Base-by-base conservation (phyloP, 345 rosid species). In the Viola odorata region DNA sequence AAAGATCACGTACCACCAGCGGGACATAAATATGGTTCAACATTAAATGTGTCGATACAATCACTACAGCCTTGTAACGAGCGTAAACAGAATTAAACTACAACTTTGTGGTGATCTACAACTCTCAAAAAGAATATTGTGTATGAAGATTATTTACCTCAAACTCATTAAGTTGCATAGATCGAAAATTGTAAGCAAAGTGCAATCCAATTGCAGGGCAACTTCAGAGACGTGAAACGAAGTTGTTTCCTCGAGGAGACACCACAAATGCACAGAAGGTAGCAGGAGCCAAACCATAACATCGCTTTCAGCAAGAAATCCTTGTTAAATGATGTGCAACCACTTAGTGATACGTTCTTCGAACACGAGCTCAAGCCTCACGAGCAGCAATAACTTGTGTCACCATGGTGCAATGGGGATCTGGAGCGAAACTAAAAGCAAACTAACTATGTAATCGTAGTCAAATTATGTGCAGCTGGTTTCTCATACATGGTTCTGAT, bases 341-440 rank as follows among this genome's bases (percentile, higher is more conserved):
- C 50, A 50, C 58, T 41, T n/a, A 63, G 58, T 45, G 51, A 55
- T 10, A 23, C 55, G 57, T 13, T 47, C 32, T 23, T 23, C 41
- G 50, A 5, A 15, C 39, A 66, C 17, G 49, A 37, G 14, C 9
- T 59, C 50, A 37, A 2, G n/a, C 41, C 11, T 13, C 17, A 51
- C 51, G 17, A 50, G 42, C 53, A 45, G 32, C 32, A 23, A 23
- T 23, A 23, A 23, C 32, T 23, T 23, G 32, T 23, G 32, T 23
- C 32, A 23, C 32, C 32, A 23, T 23, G 32, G 32, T 23, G 32
- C 32, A 23, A 23, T 23, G 32, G 32, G 32, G 32, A 1, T 23
- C 32, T 23, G 32, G 32, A 23, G 32, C 32, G 32, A 23, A 23
- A 23, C 32, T 23, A 23, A 23, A 23, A 23, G 32, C 2, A 23